phyloP scores from a whole-genome alignment of 192 early-diverging fungal genomes.

The Umbelopsis isabellina region DNA sequence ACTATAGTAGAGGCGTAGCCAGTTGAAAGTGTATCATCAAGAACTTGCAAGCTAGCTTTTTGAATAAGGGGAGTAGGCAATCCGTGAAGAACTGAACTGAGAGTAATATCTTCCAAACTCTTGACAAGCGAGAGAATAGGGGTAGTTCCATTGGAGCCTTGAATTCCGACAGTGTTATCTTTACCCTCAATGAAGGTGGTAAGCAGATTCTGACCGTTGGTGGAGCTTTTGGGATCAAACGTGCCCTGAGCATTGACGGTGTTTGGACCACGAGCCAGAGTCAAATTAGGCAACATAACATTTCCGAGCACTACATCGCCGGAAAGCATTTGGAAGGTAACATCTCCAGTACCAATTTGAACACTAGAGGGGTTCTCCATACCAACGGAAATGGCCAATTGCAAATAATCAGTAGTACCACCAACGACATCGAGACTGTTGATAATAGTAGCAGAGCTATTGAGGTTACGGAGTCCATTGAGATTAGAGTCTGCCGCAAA shows the following conservation, averaged over 20 bases:
- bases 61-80: slow-evolving; percentile 47
- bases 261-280: slow-evolving; percentile 50
- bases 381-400: slow-evolving; percentile 43
- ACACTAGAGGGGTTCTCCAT: slow-evolving; percentile 52
- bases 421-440: slow-evolving; percentile 59
- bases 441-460: slow-evolving; percentile 51
- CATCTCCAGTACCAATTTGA: slow-evolving; percentile 53
- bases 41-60: slow-evolving; percentile 45
- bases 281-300: slow-evolving; percentile 48
- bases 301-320: slow-evolving; percentile 48
- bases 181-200: slow-evolving; percentile 53
- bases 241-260: slow-evolving; percentile 43
- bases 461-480: slow-evolving; percentile 59
- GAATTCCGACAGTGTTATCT: slow-evolving; percentile 42
- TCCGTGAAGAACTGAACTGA: slow-evolving; percentile 53
- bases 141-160: slow-evolving; percentile 49
- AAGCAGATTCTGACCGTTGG: slow-evolving; percentile 51
- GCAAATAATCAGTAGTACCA: slow-evolving; percentile 45
- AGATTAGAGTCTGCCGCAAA: slow-evolving; percentile 55
- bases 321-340: slow-evolving; percentile 50
- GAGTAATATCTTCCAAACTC: slow-evolving; percentile 46
- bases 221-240: slow-evolving; percentile 50
- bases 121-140: slow-evolving; percentile 47
- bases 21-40: slow-evolving; percentile 43
- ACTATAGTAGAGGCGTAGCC: slow-evolving; percentile 51